These are phyloP conservation scores for Morella rubra DNA, from an alignment of 306 rosid species.

Conservation along the genomic window DNA sequence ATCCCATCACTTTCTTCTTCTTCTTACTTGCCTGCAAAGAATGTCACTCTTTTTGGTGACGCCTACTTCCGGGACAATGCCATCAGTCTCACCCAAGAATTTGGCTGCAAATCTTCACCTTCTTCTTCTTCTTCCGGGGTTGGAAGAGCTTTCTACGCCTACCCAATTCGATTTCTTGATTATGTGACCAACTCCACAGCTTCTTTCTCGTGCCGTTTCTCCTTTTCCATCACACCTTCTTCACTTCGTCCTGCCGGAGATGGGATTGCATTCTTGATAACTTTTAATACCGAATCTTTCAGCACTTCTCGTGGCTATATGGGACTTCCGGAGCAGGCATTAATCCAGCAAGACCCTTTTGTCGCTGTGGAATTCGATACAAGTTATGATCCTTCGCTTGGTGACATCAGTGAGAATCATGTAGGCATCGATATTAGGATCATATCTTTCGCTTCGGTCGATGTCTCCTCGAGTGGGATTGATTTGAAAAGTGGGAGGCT, in stretches of 20 bases:
- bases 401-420: slow-evolving; percentile 67
- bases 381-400: slow-evolving; percentile 54
- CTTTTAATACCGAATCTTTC: slow-evolving; percentile 40
- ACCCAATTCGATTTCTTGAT: slow-evolving; percentile 79
- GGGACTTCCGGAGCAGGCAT: slow-evolving; percentile 54
- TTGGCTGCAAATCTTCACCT: slow-evolving; percentile 37
- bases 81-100: slow-evolving; percentile 62
- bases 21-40: slow-evolving; percentile 37
- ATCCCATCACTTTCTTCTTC: slow-evolving; percentile 26
- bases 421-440: slow-evolving; percentile 48
- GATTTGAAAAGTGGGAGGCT: slow-evolving; percentile 56
- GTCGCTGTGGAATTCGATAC: slow-evolving; percentile 84
- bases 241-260: slow-evolving; percentile 56
- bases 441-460: slow-evolving; percentile 53
- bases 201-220: slow-evolving; percentile 64
- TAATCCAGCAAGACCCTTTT: slow-evolving; percentile 37
- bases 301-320: slow-evolving; percentile 44
- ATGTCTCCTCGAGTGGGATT: slow-evolving; percentile 49
- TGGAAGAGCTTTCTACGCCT: slow-evolving; percentile 63
- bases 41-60: slow-evolving; percentile 72
- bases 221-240: slow-evolving; percentile 62
- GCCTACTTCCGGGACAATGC: slow-evolving; percentile 51
- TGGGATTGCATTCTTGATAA: slow-evolving; percentile 67
- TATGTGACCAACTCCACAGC: slow-evolving; percentile 49
- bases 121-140: slow-evolving; percentile 38